Conservation (phyloP, 352 stramenopile genomes). For the Phytophthora fragariaefolia region DNA sequence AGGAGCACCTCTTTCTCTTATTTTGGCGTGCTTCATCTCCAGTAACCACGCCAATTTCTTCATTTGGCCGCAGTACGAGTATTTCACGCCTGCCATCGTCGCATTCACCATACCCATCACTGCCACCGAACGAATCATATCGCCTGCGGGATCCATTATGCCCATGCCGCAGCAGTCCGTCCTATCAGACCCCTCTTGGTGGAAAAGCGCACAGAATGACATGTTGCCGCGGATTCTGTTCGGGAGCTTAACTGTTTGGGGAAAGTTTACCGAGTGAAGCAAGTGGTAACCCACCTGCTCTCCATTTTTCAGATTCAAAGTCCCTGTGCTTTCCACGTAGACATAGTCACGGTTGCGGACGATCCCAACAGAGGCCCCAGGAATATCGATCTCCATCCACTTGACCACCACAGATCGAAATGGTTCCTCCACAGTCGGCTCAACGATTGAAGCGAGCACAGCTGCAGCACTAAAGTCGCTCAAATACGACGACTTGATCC, state of each 20-base stretch:
- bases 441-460: slow-evolving; percentile 46
- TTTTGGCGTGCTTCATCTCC: slow-evolving; percentile 13
- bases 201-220: slow-evolving; percentile 45
- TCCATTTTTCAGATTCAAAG: slow-evolving; percentile 9
- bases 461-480: slow-evolving; percentile 38
- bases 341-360: slow-evolving; percentile 34
- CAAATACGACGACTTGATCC: slow-evolving; percentile 28
- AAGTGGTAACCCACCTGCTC: slow-evolving; percentile 36
- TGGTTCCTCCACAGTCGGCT: slow-evolving; percentile 46
- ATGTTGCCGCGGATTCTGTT: slow-evolving; percentile 44
- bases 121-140: slow-evolving; percentile 26
- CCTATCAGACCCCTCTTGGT: slow-evolving; percentile 23
- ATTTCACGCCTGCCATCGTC: slow-evolving; percentile 30
- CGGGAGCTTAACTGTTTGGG: slow-evolving; percentile 24
- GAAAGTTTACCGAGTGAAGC: slow-evolving; percentile 32
- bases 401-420: slow-evolving; percentile 44
- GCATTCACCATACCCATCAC: slow-evolving; percentile 24
- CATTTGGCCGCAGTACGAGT: slow-evolving; percentile 44
- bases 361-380: slow-evolving; percentile 6
- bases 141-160: slow-evolving; percentile 28
- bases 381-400: slow-evolving; percentile 42
- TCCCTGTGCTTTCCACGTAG: slow-evolving; percentile 29
- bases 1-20: slow-evolving; percentile 11
- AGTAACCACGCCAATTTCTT: slow-evolving; percentile 41
- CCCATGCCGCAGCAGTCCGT: slow-evolving; percentile 23